Conservation (phyloP, 2,329 filamentous ascomycete genomes). For the Hypoxylon sp. region DNA sequence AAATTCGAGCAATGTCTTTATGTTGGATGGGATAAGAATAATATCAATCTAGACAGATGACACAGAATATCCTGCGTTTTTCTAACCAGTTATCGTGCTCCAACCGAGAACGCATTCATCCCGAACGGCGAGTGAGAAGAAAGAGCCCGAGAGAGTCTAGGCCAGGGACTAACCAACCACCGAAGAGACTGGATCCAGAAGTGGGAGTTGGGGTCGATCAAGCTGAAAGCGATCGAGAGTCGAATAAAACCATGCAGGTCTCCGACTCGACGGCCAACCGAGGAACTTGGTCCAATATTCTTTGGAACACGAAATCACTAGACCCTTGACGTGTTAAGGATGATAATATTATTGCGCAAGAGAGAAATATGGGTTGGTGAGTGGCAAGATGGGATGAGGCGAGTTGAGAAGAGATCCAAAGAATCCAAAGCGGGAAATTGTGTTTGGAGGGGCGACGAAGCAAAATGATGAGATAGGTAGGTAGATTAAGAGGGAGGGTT, state of each 20-base stretch:
- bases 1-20: conserved; percentile 13
- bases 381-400: conserved; percentile 37
- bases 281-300: conserved; percentile 28
- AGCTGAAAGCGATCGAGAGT: conserved; percentile 41
- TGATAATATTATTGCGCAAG: conserved; percentile 27
- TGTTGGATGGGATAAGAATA: conserved; percentile 36
- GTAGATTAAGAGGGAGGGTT: conserved; percentile 34
- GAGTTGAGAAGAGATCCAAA: conserved; percentile 30
- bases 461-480: conserved; percentile 46
- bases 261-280: conserved; percentile 30
- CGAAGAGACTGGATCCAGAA: conserved; percentile 48
- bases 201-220: conserved; percentile 49
- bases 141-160: conserved; percentile 41
- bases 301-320: conserved; percentile 16
- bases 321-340: conserved; percentile 21
- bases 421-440: conserved; percentile 24
- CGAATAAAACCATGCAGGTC: conserved; percentile 39
- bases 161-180: conserved; percentile 51
- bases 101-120: conserved; percentile 46
- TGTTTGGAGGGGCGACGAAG: conserved; percentile 44
- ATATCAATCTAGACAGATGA: conserved; percentile 32
- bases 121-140: conserved; percentile 47
- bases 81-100: conserved; percentile 46
- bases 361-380: conserved; percentile 10
- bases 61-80: conserved; percentile 29